A percentile compares a stretch with the other conserved stretches of the same genome.
These are phyloP conservation scores for Macrocybe gigantea DNA, from an alignment of 768 basidiomycete species.

Conservation along the genomic window DNA sequence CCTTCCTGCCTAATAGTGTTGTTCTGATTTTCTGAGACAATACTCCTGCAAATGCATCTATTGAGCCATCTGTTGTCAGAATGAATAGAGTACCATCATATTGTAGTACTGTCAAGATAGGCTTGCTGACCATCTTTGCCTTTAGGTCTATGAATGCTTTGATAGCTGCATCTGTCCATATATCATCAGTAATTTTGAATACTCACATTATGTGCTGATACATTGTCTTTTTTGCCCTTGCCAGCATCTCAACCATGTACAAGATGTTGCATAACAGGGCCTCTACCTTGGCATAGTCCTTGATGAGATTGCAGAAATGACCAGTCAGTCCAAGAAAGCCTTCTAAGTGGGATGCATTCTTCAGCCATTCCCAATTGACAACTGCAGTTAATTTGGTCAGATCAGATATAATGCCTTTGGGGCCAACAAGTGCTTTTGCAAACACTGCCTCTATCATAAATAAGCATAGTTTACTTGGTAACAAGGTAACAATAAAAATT, in stretches of 20 bases:
- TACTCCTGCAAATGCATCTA: conserved; percentile 25
- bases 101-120: conserved; percentile 20
- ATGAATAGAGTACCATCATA: conserved; percentile 29
- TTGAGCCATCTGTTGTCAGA: conserved; percentile 26
- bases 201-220: conserved; percentile 12
- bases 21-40: conserved; percentile 18
- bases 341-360: conserved; percentile 18
- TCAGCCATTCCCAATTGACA: conserved; percentile 25
- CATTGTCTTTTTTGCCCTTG: not conserved
- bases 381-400: conserved; percentile 30
- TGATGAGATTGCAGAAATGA: conserved; percentile 27
- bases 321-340: conserved; percentile 29
- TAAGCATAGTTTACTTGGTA: conserved; percentile 25
- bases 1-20: conserved; percentile 12
- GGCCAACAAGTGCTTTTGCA: conserved; percentile 25
- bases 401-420: conserved; percentile 27
- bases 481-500: conserved; percentile 33
- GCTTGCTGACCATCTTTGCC: conserved; percentile 19
- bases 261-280: conserved; percentile 24
- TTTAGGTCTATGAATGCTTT: conserved; percentile 24
- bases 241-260: conserved; percentile 12
- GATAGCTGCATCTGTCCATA: conserved; percentile 14
- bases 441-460: conserved; percentile 31
- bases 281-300: conserved; percentile 25
- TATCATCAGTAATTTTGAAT: conserved; percentile 4